Evolutionary conservation across 2,329 filamentous ascomycete genomes (phyloP), one percentile per base, ranked within the genome.

Genomic region (Chalara sp.): DNA sequence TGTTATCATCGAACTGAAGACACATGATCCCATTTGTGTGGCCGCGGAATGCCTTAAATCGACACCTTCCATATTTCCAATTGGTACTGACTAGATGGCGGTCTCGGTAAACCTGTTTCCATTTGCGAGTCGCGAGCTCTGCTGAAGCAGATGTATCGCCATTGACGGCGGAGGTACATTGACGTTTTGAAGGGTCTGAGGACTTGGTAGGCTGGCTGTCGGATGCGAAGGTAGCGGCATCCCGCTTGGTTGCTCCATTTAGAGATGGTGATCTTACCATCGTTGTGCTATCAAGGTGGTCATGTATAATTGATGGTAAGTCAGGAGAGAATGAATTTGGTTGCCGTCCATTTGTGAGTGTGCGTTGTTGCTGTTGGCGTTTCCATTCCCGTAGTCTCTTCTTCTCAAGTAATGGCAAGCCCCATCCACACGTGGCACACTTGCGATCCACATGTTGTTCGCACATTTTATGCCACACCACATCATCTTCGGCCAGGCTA

Each of bases 381-480:
- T 63, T 63, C 60, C 92, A 90, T 56, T 89, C 90, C 58, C 88
- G 81, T 56, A 99, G 71, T 61, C 88, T 81, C 70, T 95, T 96
- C 61, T 89, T 81, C 64, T 99, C 93, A 47, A 99, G 72, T 51
- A 95, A 72, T 12, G 93, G 93, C 53, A 99, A 70, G 2, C 93
- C 93, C 89, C 91, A 97, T 29, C 93, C 92, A 65, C 93, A 99
- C 65, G 93, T 95, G 53, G 84, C 91, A 68, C 91, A 96, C 66
- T 95, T 95, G 54, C 89, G 78, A 66, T 95, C 89, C 60, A 96
- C 95, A 67, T 96, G 91, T 65, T 97, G 92, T 68, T 96, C 90
- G 66, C 93, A 99, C 91, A 97, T 96, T 57, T 86, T 87, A 65
- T 96, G 88, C 93, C 93, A 99, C 4, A 99, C 92, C 6, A 95